A percentile compares a stretch with the other conserved stretches of the same genome.
These are phyloP conservation scores for Alternaria postmessia DNA, from an alignment of 2,329 filamentous ascomycete genomes.

Conservation along the genomic window DNA sequence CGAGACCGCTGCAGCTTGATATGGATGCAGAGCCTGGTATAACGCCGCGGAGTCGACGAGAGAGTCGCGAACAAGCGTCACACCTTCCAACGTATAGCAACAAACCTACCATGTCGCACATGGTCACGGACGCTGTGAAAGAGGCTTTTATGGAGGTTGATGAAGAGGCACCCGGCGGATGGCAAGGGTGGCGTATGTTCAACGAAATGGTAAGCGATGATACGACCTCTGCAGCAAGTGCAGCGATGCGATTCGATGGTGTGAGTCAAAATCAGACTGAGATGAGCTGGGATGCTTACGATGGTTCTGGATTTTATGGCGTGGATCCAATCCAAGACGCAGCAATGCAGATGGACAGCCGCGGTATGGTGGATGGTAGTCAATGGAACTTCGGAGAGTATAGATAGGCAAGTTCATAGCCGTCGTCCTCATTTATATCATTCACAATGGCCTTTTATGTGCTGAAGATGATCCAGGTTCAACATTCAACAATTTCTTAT, in stretches of 20 bases:
- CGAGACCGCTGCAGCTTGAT: slow-evolving; percentile 10
- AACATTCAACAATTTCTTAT: background rate
- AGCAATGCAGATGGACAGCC: slow-evolving; percentile 9
- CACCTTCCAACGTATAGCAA: background rate
- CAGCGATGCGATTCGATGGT: background rate
- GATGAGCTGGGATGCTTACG: slow-evolving; percentile 16
- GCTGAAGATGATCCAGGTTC: background rate
- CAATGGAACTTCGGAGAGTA: slow-evolving; percentile 32
- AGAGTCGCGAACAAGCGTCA: slow-evolving; percentile 1
- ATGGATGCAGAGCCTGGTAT: slow-evolving; percentile 8
- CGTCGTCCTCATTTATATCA: background rate
- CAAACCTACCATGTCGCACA: slow-evolving; percentile 18
- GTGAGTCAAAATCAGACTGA: slow-evolving; percentile 14
- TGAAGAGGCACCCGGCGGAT: slow-evolving; percentile 37
- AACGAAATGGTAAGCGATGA: slow-evolving; percentile 36
- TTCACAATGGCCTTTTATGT: background rate
- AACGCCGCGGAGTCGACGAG: background rate
- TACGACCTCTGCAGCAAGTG: background rate
- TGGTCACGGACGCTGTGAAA: slow-evolving; percentile 36
- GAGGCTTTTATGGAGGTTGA: slow-evolving; percentile 42
- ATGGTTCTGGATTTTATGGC: slow-evolving; percentile 9
- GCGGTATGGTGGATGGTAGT: slow-evolving; percentile 14
- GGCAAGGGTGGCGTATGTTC: slow-evolving; percentile 40
- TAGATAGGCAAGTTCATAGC: slow-evolving; percentile 6
- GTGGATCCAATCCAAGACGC: slow-evolving; percentile 18